Evolutionary conservation across 345 rosid species (phyloP).

Genomic region (Durio zibethinus): DNA sequence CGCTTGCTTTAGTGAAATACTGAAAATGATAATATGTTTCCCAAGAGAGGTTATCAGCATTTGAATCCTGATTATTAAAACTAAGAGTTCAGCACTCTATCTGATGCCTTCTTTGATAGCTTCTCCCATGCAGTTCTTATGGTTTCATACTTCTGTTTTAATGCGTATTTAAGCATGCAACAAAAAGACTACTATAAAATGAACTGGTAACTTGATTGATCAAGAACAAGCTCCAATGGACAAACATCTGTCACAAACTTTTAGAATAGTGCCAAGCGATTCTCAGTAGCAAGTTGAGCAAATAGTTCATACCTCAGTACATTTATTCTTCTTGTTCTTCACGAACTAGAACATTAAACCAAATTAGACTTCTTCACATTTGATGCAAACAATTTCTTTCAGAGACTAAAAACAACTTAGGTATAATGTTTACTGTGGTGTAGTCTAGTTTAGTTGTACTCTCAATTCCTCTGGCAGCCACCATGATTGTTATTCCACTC

Average conservation of each 20-base stretch:
- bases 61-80: too few species aligned
- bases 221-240: too few species aligned
- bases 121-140: background rate
- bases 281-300: background rate
- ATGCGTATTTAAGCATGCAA: too few species aligned
- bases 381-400: background rate
- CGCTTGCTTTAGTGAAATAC: background rate
- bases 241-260: too few species aligned
- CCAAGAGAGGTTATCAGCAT: too few species aligned
- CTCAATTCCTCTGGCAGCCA: background rate
- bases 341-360: background rate
- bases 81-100: too few species aligned
- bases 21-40: background rate
- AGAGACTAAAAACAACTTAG: background rate
- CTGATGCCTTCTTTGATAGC: too few species aligned
- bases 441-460: background rate
- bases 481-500: conserved; percentile 28
- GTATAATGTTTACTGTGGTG: background rate
- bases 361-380: too few species aligned
- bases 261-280: background rate
- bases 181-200: too few species aligned
- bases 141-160: background rate
- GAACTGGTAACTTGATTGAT: too few species aligned
- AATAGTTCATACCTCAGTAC: background rate
- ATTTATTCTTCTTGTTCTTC: too few species aligned